Evolutionary conservation across 2,329 filamentous ascomycete genomes (phyloP), one percentile per base, ranked within the genome.

Genomic region (Monosporascus cannonballus): DNA sequence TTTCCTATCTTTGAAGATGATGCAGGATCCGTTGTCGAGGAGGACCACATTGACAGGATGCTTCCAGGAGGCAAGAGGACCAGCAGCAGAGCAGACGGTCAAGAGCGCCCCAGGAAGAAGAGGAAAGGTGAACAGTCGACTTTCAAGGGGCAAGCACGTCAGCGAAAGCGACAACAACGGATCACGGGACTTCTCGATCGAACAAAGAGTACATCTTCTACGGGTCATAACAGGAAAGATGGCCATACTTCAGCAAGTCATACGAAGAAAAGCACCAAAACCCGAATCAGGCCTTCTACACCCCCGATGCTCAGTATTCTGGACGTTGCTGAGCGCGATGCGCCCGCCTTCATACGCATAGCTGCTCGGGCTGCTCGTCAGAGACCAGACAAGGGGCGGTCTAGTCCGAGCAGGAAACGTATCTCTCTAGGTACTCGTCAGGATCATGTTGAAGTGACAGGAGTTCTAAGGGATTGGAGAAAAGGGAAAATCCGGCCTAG

Each of bases 381-480:
- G 49, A 75, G 73, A 36, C 61, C 56, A 25, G 72, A 74, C 14
- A 70, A 77, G 56, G 83, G 83, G 17, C 78, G 79, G 61, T 73
- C 77, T 6, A 84, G 76, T 51, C 81, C 81, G 1, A 69, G 68
- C 0, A 72, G 62, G 44, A 87, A 86, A 61, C 65, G 71, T n/a
- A 83, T 87, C 54, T 74, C 76, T 52, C 70, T 87, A n/a, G 81
- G 79, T 22, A 83, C 74, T 30, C 76, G 81, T n/a, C 71, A 72
- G 57, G 84, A 86, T 60, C 81, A 84, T 54, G 56, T 81, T 18
- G 83, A 86, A 62, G 82, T 76, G 2, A 68, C 75, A 9, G 73
- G 73, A 7, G 71, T 80, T 9, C 66, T 87, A 22, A 69, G 72
- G 38, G 70, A 77, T 49, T 87, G 84, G 84, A 80, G 70, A 59